Percentiles rank a stretch among this genome's conserved stretches.
Conservation (phyloP, 2,329 filamentous ascomycete genomes). For the Cladosporium halotolerans region DNA sequence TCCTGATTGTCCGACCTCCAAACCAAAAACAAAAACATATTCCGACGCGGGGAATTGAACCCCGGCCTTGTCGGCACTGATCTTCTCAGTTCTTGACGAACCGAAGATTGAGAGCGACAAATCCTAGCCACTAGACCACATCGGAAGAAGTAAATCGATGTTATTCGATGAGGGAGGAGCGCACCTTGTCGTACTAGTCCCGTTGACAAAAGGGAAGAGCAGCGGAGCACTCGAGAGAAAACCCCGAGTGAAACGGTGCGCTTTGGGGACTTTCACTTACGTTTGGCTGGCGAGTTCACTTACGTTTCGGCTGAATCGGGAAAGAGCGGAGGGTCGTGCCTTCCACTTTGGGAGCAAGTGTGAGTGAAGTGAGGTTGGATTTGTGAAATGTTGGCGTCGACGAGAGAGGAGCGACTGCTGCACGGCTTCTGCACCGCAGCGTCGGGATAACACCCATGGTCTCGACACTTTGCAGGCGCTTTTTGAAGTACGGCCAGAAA, state of each 20-base stretch:
- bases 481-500: no score
- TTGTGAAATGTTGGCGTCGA: no score
- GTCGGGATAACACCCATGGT: no score
- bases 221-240: no score
- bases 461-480: no score
- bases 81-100: not conserved
- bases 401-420: no score
- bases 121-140: not conserved
- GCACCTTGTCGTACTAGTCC: not conserved
- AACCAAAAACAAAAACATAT: not conserved
- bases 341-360: not conserved
- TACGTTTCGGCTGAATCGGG: not conserved
- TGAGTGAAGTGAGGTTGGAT: not conserved
- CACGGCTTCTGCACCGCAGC: no score
- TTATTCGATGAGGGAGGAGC: not conserved
- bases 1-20: no score
- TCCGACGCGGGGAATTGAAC: not conserved
- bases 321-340: not conserved
- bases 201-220: not conserved
- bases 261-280: no score
- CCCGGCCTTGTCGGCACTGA: not conserved
- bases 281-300: no score
- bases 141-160: not conserved
- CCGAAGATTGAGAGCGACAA: not conserved
- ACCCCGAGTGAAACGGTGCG: no score